Evolutionary conservation across 2,329 filamentous ascomycete species (phyloP), one percentile per base, ranked within the genome.

Genomic region (Verticillium alfalfae): DNA sequence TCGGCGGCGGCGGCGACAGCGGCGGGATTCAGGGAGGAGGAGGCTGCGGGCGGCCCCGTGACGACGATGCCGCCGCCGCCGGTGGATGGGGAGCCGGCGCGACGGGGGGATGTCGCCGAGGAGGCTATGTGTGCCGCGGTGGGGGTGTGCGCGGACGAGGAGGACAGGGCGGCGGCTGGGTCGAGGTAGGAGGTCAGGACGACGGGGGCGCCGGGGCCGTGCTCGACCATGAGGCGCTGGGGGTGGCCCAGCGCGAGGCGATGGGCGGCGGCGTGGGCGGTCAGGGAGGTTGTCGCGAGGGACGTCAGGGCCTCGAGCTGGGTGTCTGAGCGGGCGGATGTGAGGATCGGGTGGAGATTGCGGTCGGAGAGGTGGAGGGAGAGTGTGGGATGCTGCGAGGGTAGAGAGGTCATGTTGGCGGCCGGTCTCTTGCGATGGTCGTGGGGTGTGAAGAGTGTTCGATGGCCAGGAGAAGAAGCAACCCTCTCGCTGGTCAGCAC

Each of bases 151-250:
- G 55, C 38, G 58, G 54, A 18, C 49, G 52, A 34, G 45, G 45
- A n/a, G 16, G 36, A 56, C 13, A 9, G 13, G 31, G 34, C 10
- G 31, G 66, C 59, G 52, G 65, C 69, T 31, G 76, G 76, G 61
- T 79, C 77, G 63, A 84, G 70, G 67, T 79, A 84, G 31, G 79
- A 81, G 64, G 81, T 73, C 34, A 80, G 67, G 55, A 80, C 71
- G 57, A 79, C 71, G 65, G 78, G 72, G 26, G 76, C 77, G 57
- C 73, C 72, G 45, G 76, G 73, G 2, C 73, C 75, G 69, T 84
- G 83, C 69, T 87, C 84, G 69, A 87, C 79, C 71, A 87, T 82
- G 65, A 88, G 78, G 70, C 84, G 82, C 68, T 83, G 77, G 2
- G 84, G 82, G 7, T 70, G 68, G 66, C 85, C 85, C 54, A 85